Base-by-base conservation (phyloP, 805 yeast genomes). In the Saccharomyces mikatae region DNA sequence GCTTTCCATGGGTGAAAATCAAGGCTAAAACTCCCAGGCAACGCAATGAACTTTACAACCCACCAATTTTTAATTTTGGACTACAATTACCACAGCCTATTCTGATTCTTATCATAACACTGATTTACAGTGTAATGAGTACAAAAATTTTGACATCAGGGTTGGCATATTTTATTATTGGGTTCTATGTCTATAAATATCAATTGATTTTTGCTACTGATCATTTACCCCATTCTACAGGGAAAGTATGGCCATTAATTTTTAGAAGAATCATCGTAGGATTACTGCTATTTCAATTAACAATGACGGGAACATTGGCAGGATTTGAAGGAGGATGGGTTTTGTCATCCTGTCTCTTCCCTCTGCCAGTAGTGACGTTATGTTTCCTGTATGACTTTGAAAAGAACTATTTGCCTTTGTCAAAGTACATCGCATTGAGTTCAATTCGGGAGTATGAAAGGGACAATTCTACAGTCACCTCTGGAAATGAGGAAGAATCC, bases 141-240 rank as follows among this genome's bases (percentile, higher is more conserved):
- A 86, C 96, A 4, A 89, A 89, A 65, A 89, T 92, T 55, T 74
- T 94, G 54, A 76, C 87, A 2, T 87, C 96, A 10, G 97, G 98
- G 0, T 72, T 90, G 54, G 75, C 86, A 1, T 92, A 94, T 69
- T 92, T 92, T 67, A 70, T 87, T 14, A 72, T 89, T 54, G 97
- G 98, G 0, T 92, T 83, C 69, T 85, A 83, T 67, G 96, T 91
- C 8, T 89, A 84, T 78, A 92, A 92, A 71, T 92, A 91, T 68
- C 97, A 90, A 70, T 75, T 92, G 56, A 74, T 94, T 59, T 92
- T 89, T 68, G 86, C 96, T 0, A 86, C 94, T 74, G 90, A 89
- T 31, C 98, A 94, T 69, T 91, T 96, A 9, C 97, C 95, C 41
- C 98, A 94, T 71, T 90, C 97, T 0, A 94, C 97, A 0, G 99